Base-by-base conservation (phyloP, 106 monocot species). In the Iris macrosiphon region DNA sequence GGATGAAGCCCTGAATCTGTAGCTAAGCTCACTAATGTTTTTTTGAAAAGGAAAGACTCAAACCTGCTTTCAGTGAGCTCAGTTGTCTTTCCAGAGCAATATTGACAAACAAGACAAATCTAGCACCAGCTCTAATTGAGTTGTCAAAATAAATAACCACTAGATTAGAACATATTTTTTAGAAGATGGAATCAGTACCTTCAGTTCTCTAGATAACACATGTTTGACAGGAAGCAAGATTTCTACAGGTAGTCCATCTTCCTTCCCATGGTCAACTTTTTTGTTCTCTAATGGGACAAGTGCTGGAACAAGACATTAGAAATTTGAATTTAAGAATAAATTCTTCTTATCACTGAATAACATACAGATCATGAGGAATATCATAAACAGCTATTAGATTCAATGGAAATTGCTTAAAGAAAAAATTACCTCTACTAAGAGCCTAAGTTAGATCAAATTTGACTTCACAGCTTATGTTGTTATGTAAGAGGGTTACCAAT, bases 1-100 rank as follows among this genome's bases (percentile, higher is more conserved):
- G 92, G 92, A 77, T 92, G 92, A 69, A 92, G 66, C 37, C 92
- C 92, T 30, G 92, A 83, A 55, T 92, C 92, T 16, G 67, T 74
- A 6, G 87, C 69, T 55, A 92, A 72, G 59, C 92, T 92, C 50
- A 69, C 60, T 62, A 92, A 67, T 26, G 87, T 87, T 65, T 83
- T 77, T 67, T 87, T 87, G 55, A 92, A 83, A 29, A 87, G 45
- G 15, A 47, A 45, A 11, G 87, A 70, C 2, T 92, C 79, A 35
- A 79, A 66, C 58, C 64, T 83, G 57, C 55, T 74, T 50, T 77
- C 40, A 15, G 64, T 78, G 31, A 92, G 76, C 60, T 83, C 87
- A 6, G 75, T 73, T 34, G 87, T 92, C 55, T 92, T 92, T 92
- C 74, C 58, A 70, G 56, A 48, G 7, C 13, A 68, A 66, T 4